These are phyloP conservation scores for Metarhizium anisopliae DNA, from an alignment of 2,329 filamentous ascomycete species.

Conservation along the genomic window DNA sequence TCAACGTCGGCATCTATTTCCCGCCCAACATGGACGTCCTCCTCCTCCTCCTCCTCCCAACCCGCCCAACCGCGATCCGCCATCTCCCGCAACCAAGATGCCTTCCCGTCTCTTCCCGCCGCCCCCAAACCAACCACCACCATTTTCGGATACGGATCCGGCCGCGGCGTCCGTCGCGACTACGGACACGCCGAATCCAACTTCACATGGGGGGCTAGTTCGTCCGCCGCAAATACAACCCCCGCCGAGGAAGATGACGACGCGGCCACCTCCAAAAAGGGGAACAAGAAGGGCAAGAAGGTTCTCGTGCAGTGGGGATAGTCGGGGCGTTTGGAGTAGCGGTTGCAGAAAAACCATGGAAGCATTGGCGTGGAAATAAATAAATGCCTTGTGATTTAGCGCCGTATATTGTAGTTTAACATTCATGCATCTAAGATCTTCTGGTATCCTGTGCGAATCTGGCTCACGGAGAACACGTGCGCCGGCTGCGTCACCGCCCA, in stretches of 20 bases:
- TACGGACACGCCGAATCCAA: constrained; percentile 37
- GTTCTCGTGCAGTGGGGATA: constrained; percentile 49
- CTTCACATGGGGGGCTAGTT: constrained; percentile 41
- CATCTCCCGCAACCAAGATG: constrained; percentile 38
- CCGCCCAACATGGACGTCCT: constrained; percentile 19
- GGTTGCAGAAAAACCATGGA: too few species aligned
- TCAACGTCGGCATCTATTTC: constrained; percentile 9
- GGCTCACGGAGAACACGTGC: too few species aligned
- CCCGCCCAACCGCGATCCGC: constrained; percentile 23
- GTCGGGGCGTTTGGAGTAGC: too few species aligned
- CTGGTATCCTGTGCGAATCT: too few species aligned
- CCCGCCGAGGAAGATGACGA: constrained; percentile 17
- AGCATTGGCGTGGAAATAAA: too few species aligned
- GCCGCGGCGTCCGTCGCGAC: constrained; percentile 45
- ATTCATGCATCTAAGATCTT: too few species aligned
- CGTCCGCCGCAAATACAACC: constrained; percentile 11
- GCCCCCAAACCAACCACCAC: constrained; percentile 61
- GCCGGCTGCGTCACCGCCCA: too few species aligned
- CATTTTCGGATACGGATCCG: constrained; percentile 51
- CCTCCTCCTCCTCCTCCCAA: constrained; percentile 26
- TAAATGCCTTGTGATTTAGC: too few species aligned
- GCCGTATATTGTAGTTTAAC: too few species aligned
- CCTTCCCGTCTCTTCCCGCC: constrained; percentile 74
- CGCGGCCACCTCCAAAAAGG: constrained; percentile 36
- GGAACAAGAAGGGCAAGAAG: constrained; percentile 51